Conservation (phyloP, 2,329 filamentous ascomycete species). For the Plectosphaerella plurivora region DNA sequence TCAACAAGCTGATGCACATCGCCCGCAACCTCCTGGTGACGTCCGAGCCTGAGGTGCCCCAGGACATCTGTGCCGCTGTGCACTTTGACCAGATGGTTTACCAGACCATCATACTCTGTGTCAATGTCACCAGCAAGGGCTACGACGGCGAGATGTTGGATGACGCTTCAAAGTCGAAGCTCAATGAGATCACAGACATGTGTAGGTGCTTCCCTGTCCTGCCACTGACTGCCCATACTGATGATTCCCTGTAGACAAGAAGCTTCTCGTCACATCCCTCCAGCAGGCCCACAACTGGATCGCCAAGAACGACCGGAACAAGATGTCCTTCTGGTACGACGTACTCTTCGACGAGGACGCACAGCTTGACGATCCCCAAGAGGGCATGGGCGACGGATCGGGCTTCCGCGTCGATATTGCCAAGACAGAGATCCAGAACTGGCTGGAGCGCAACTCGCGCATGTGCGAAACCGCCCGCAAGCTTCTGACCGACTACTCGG, state of each 20-base stretch:
- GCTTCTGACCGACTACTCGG: slow-evolving; percentile 51
- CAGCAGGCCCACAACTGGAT: slow-evolving; percentile 68
- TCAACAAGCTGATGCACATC: slow-evolving; percentile 66
- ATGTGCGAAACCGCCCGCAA: slow-evolving; percentile 52
- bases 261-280: slow-evolving; percentile 59
- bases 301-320: slow-evolving; percentile 64
- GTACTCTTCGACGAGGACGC: slow-evolving; percentile 58
- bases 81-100: slow-evolving; percentile 64
- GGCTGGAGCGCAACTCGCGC: slow-evolving; percentile 56
- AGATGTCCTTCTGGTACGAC: slow-evolving; percentile 66
- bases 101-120: slow-evolving; percentile 60
- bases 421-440: slow-evolving; percentile 57
- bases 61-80: slow-evolving; percentile 61
- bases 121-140: slow-evolving; percentile 63
- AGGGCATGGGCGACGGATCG: slow-evolving; percentile 45
- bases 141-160: slow-evolving; percentile 62
- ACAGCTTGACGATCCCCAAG: slow-evolving; percentile 42
- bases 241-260: slow-evolving; percentile 48
- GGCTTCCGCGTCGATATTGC: slow-evolving; percentile 52
- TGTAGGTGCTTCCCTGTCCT: slow-evolving; percentile 37
- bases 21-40: slow-evolving; percentile 61
- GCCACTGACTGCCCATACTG: not conserved
- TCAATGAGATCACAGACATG: slow-evolving; percentile 60
- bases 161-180: slow-evolving; percentile 49
- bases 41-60: slow-evolving; percentile 59